These are phyloP conservation scores for Psilocybe sp. DNA, from an alignment of 768 basidiomycete species.

Conservation along the genomic window DNA sequence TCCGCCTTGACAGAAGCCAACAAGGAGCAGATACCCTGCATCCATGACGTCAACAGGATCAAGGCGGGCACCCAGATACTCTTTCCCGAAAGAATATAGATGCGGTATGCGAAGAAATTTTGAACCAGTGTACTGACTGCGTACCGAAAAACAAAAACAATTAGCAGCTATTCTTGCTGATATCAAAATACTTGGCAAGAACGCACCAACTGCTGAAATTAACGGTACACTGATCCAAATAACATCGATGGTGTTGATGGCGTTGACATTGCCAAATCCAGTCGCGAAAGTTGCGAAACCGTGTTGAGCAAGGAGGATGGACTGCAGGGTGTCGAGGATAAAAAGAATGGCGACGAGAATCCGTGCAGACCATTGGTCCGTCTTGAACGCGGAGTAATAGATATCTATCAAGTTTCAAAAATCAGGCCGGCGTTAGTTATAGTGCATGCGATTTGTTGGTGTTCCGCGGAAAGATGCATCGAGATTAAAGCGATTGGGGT, in stretches of 20 bases:
- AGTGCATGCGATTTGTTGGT: not conserved
- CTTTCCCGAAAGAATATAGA: conserved; percentile 14
- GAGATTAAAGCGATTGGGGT: no score
- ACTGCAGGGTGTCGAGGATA: conserved; percentile 17
- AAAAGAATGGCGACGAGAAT: conserved; percentile 12
- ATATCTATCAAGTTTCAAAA: conserved; percentile 10
- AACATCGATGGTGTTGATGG: conserved; percentile 11
- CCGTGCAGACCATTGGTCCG: conserved; percentile 11
- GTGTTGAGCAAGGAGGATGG: conserved; percentile 15
- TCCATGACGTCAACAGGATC: conserved; percentile 7
- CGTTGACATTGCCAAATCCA: conserved; percentile 12
- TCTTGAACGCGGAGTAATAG: conserved; percentile 38
- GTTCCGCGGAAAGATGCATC: no score
- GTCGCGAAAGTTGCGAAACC: conserved; percentile 15
- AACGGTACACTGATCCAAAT: conserved; percentile 18
- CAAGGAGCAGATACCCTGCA: not conserved
- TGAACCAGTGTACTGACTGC: conserved; percentile 18
- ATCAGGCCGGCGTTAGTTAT: no score
- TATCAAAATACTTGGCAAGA: not conserved
- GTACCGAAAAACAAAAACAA: not conserved
- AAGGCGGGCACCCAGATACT: conserved; percentile 5
- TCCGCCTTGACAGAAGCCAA: not conserved
- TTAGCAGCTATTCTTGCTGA: not conserved
- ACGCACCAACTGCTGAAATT: conserved; percentile 11
- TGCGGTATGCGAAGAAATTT: conserved; percentile 22